Conservation (phyloP, 2,329 filamentous ascomycete species). For the Neonectria magnoliae region DNA sequence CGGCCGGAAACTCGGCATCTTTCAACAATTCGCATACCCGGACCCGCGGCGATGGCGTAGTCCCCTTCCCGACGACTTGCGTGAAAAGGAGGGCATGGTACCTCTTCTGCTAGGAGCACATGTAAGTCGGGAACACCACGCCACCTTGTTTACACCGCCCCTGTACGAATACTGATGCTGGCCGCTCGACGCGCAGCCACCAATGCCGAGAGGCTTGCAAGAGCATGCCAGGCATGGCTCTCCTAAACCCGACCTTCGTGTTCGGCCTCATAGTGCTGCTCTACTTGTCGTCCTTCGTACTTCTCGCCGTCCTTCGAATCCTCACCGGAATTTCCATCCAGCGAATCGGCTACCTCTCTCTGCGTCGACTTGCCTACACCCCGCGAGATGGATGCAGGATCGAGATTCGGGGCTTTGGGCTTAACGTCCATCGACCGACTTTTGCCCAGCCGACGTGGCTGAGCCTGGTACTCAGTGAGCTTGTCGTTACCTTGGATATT, state of each 20-base stretch:
- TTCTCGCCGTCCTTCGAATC: conserved; percentile 93
- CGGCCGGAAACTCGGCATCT: conserved; percentile 36
- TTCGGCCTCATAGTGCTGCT: conserved; percentile 85
- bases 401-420: conserved; percentile 87
- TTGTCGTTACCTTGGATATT: conserved; percentile 85
- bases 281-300: conserved; percentile 90
- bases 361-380: conserved; percentile 90
- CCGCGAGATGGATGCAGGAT: conserved; percentile 89
- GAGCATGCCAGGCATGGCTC: conserved; percentile 62
- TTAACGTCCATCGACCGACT: conserved; percentile 90
- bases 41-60: conserved; percentile 42
- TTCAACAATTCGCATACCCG: conserved; percentile 22
- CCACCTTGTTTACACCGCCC: conserved; percentile 37
- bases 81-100: conserved; percentile 42
- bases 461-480: conserved; percentile 86
- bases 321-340: conserved; percentile 96
- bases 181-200: conserved; percentile 27
- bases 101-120: conserved; percentile 36
- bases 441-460: conserved; percentile 98
- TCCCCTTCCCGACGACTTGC: conserved; percentile 31
- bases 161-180: conserved; percentile 31
- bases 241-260: conserved; percentile 81
- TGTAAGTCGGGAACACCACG: conserved; percentile 37
- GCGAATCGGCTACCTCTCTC: conserved; percentile 89
- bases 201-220: conserved; percentile 39